phyloP scores from a whole-genome alignment of 2,329 filamentous ascomycete species.

The Furcasterigmium sp. region DNA sequence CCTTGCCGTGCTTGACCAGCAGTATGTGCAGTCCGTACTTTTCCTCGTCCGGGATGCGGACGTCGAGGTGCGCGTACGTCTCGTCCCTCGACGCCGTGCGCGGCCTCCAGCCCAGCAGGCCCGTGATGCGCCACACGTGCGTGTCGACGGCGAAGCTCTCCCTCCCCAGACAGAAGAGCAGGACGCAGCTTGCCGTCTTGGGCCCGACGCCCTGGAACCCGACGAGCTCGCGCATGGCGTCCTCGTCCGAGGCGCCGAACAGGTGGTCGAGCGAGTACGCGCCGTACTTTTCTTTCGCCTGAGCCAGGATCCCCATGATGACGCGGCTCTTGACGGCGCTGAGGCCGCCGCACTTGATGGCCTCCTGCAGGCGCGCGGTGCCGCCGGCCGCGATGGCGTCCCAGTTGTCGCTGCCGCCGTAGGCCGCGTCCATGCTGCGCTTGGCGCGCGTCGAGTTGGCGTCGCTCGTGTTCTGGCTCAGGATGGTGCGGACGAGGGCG shows the following conservation, averaged over 20 bases:
- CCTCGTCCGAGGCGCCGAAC: conserved; percentile 33
- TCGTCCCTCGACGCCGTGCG: conserved; percentile 33
- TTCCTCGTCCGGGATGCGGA: conserved; percentile 36
- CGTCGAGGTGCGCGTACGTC: conserved; percentile 45
- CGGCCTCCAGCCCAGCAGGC: conserved; percentile 44
- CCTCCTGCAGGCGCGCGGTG: conserved; percentile 37
- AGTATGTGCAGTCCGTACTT: conserved; percentile 47
- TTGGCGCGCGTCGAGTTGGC: conserved; percentile 56
- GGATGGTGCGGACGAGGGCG: conserved; percentile 44
- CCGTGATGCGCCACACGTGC: conserved; percentile 44
- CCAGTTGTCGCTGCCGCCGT: conserved; percentile 39
- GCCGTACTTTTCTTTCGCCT: conserved; percentile 46
- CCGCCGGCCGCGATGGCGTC: conserved; percentile 33
- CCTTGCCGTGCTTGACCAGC: conserved; percentile 40
- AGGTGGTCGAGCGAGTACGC: conserved; percentile 44
- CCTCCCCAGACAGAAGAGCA: conserved; percentile 43
- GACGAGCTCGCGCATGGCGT: conserved; percentile 45
- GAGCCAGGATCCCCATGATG: conserved; percentile 63
- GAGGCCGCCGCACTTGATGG: conserved; percentile 68
- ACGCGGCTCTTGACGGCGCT: conserved; percentile 67
- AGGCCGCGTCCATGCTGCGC: conserved; percentile 36
- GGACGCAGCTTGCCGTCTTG: conserved; percentile 49
- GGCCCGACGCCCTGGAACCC: conserved; percentile 46
- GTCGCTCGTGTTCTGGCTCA: conserved; percentile 49
- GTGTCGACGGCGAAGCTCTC: conserved; percentile 49